phyloP scores from a whole-genome alignment of 2,329 filamentous ascomycete genomes.

The Cladosporium colombiae region DNA sequence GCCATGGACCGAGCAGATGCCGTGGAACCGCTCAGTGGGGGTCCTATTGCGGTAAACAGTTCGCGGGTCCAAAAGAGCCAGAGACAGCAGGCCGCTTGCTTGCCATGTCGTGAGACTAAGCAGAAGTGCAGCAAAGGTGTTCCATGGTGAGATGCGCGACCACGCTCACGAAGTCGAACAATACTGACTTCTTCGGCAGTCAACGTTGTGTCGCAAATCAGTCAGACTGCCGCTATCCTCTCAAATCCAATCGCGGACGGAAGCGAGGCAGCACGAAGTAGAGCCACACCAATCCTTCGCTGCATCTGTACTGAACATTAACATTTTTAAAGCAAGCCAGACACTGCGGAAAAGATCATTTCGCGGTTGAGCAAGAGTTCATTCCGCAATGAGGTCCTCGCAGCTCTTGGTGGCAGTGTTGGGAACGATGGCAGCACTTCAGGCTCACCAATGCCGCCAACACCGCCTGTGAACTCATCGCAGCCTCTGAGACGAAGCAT shows the following conservation, averaged over 20 bases:
- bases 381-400: slow-evolving; percentile 11
- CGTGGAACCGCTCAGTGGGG: not conserved
- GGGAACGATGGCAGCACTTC: not conserved
- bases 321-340: slow-evolving; percentile 10
- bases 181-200: not conserved
- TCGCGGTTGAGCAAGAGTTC: slow-evolving; percentile 7
- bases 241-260: slow-evolving; percentile 14
- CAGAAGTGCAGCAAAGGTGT: slow-evolving; percentile 16
- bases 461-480: not conserved
- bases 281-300: not conserved
- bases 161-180: not conserved
- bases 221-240: slow-evolving; percentile 1
- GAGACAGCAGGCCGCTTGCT: slow-evolving; percentile 10
- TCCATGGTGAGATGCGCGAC: not conserved
- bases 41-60: not conserved
- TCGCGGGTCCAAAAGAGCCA: not conserved
- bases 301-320: not conserved
- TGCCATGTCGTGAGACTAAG: slow-evolving; percentile 13
- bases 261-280: slow-evolving; percentile 19
- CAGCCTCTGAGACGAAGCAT: not conserved
- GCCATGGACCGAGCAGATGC: not conserved
- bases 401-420: not conserved
- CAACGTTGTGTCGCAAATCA: not conserved
- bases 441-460: not conserved
- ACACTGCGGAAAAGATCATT: slow-evolving; percentile 8